Conservation (phyloP, 2,329 filamentous ascomycete genomes). For the Calonectria crousiana region DNA sequence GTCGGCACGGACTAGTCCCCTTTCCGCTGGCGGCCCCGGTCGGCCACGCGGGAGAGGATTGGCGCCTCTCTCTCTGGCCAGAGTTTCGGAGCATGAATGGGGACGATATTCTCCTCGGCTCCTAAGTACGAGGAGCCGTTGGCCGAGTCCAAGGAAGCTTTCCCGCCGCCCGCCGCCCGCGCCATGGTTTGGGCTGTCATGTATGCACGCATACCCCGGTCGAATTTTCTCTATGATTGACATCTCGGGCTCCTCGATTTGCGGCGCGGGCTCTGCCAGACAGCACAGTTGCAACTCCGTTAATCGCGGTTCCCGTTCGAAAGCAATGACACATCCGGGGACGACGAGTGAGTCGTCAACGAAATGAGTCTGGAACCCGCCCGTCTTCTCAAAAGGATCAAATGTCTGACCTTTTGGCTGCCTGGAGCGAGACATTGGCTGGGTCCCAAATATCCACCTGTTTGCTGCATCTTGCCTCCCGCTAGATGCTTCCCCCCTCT, state of each 20-base stretch:
- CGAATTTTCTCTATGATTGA: background rate
- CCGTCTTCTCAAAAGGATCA: conserved; percentile 10
- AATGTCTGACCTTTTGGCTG: conserved; percentile 25
- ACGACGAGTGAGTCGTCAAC: conserved; percentile 12
- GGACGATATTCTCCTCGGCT: background rate
- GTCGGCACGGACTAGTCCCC: conserved; percentile 10
- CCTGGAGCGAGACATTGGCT: conserved; percentile 18
- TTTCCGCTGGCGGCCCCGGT: conserved; percentile 19
- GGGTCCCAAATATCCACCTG: background rate
- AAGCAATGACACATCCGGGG: conserved; percentile 11
- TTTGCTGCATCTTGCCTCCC: background rate
- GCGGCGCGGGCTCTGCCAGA: conserved; percentile 1
- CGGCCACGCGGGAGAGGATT: conserved; percentile 24
- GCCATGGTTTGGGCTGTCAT: background rate
- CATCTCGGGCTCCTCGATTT: background rate
- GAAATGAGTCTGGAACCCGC: conserved; percentile 16
- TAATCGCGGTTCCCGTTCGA: background rate
- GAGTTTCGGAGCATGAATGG: background rate
- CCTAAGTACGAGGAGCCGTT: conserved; percentile 20
- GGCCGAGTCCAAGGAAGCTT: conserved; percentile 13
- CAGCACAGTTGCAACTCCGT: background rate
- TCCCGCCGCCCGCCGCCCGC: conserved; percentile 27
- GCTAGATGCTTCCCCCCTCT: background rate
- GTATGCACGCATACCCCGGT: background rate
- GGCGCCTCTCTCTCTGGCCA: conserved; percentile 12